Percentiles rank a stretch among this genome's conserved stretches.
Evolutionary conservation across 129 eudicot genomes (phyloP).

Genomic region (Ambrosia trifida): DNA sequence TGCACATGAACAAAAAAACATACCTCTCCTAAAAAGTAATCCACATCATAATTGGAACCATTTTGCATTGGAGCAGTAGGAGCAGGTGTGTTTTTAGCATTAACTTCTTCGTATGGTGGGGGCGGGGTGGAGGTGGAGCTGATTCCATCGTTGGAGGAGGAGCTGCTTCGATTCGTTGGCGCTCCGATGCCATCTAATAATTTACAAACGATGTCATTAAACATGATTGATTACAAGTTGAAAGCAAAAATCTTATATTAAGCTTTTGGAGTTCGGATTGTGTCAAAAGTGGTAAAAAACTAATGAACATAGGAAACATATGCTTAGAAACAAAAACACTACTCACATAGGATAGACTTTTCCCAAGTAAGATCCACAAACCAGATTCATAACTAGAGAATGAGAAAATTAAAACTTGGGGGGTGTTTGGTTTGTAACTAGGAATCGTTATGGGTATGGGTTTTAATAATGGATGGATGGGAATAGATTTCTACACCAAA

Average conservation of each 20-base stretch:
- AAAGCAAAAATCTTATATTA: slow-evolving; percentile 6
- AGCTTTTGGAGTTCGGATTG: slow-evolving; percentile 4
- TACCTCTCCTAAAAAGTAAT: slow-evolving; percentile 87
- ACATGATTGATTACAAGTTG: not conserved
- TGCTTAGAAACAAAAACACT: slow-evolving; percentile 12
- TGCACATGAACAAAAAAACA: not conserved
- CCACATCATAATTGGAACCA: slow-evolving; percentile 60
- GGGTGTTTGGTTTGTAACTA: not conserved
- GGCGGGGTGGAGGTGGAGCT: slow-evolving; percentile 46
- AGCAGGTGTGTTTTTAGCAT: slow-evolving; percentile 45
- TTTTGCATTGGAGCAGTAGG: slow-evolving; percentile 51
- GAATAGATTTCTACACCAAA: not conserved
- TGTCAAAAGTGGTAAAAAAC: slow-evolving; percentile 3
- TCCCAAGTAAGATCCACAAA: not conserved
- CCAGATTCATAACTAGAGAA: too few species aligned
- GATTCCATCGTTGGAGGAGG: slow-evolving; percentile 59
- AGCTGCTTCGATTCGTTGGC: slow-evolving; percentile 78
- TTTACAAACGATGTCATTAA: slow-evolving; percentile 1
- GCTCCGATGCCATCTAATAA: slow-evolving; percentile 65
- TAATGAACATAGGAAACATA: not conserved
- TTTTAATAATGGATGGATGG: not conserved
- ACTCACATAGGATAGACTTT: not conserved
- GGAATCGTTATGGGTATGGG: not conserved
- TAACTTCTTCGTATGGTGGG: slow-evolving; percentile 60
- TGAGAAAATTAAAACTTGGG: not conserved